Percentiles rank a stretch among this genome's conserved stretches.
Evolutionary conservation across 352 stramenopile species (phyloP).

Genomic region (Achlya hypogyna): DNA sequence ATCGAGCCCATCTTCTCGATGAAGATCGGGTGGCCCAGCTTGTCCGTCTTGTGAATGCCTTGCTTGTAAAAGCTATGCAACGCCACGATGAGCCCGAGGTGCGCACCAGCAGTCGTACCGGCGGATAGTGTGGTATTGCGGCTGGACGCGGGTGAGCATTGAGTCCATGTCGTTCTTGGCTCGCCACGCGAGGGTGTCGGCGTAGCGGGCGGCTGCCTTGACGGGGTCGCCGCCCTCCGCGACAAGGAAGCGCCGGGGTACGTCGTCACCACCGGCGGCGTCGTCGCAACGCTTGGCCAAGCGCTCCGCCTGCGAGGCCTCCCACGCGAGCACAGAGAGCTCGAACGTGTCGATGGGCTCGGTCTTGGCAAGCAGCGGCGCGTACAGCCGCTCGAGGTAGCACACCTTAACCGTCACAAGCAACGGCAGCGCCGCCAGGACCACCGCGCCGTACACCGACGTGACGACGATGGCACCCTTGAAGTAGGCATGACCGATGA

Average conservation of each 20-base stretch:
- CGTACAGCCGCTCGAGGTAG: constrained; percentile 1
- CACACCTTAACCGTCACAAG: not conserved
- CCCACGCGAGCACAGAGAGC: constrained; percentile 43
- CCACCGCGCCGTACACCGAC: not conserved
- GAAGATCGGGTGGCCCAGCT: constrained; percentile 68
- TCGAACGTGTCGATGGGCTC: constrained; percentile 44
- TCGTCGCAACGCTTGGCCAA: constrained; percentile 18
- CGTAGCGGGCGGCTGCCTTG: constrained; percentile 52
- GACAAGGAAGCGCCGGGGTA: constrained; percentile 51
- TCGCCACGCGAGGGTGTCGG: constrained; percentile 59
- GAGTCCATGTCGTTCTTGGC: constrained; percentile 62
- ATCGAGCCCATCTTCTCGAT: constrained; percentile 75
- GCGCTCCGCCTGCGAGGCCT: constrained; percentile 50
- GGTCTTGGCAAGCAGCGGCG: not conserved
- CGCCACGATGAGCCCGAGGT: not conserved
- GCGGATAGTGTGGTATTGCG: constrained; percentile 61
- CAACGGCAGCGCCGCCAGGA: not conserved
- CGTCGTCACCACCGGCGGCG: not conserved
- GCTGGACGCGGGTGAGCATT: constrained; percentile 50
- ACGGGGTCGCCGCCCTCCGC: constrained; percentile 53
- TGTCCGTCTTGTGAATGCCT: constrained; percentile 71
- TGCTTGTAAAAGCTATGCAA: constrained; percentile 61
- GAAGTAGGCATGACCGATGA: not conserved
- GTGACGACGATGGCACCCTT: not conserved
- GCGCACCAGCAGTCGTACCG: constrained; percentile 24